phyloP scores from a whole-genome alignment of 106 monocot genomes.

The Ottelia alismoides region DNA sequence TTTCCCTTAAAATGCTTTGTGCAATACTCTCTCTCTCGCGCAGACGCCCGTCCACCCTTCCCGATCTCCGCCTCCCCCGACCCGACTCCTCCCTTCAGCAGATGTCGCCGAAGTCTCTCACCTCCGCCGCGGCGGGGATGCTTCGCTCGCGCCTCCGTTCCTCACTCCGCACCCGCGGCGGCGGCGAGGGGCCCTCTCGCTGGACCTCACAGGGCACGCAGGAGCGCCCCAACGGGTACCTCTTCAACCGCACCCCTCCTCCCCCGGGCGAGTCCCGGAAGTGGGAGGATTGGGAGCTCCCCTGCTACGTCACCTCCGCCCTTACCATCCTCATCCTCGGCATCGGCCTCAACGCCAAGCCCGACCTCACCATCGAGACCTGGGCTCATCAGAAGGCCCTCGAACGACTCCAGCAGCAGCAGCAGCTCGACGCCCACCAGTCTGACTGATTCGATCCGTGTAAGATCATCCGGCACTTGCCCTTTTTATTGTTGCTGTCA shows the following conservation, averaged over 20 bases:
- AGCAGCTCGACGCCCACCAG: no score
- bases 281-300: conserved; percentile 2
- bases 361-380: neutral
- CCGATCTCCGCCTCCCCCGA: no score
- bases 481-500: no score
- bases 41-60: no score
- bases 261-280: conserved; percentile 1
- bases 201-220: neutral
- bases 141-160: neutral
- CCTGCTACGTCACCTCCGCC: conserved; percentile 1
- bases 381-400: conserved; percentile 1
- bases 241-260: neutral
- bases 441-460: no score
- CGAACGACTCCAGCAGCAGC: neutral
- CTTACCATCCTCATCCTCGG: conserved; percentile 1
- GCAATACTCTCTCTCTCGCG: no score
- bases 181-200: neutral
- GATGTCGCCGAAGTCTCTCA: neutral
- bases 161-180: neutral
- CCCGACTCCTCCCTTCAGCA: no score
- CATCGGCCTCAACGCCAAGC: conserved; percentile 2
- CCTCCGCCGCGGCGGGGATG: neutral
- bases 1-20: no score
- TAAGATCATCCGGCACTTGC: no score
- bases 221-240: conserved; percentile 2